Conservation (phyloP, 2,329 filamentous ascomycete species). For the Pseudopithomyces maydicus region DNA sequence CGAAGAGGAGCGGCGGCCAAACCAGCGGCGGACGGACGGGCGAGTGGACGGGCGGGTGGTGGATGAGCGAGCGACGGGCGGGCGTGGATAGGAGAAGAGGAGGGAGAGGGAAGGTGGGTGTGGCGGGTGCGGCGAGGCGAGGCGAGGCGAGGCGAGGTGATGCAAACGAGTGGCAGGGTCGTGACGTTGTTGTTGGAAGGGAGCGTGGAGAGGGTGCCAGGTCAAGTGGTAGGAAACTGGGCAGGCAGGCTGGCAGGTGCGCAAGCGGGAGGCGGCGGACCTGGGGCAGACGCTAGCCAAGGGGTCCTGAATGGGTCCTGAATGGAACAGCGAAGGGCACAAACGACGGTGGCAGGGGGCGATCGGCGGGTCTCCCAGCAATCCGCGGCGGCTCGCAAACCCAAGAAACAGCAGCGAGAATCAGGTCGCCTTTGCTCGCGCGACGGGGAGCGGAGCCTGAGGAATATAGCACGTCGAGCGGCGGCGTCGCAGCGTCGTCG, state of each 20-base stretch:
- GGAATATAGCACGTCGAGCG: constrained; percentile 19
- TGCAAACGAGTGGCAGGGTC: constrained; percentile 32
- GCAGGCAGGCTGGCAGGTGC: constrained; percentile 39
- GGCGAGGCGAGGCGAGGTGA: neutral
- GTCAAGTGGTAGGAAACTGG: constrained; percentile 32
- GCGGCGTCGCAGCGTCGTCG: constrained; percentile 10
- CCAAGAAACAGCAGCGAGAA: neutral
- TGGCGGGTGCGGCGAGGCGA: constrained; percentile 10
- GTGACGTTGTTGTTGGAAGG: constrained; percentile 19
- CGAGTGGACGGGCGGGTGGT: neutral
- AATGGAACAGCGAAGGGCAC: constrained; percentile 6
- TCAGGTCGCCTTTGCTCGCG: neutral
- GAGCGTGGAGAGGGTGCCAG: constrained; percentile 12
- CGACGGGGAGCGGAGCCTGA: constrained; percentile 27
- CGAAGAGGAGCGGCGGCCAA: constrained; percentile 33
- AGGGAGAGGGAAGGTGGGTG: constrained; percentile 10
- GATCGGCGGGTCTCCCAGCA: constrained; percentile 34
- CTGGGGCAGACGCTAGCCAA: constrained; percentile 21
- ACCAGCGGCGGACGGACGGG: constrained; percentile 36
- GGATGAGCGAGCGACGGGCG: constrained; percentile 12
- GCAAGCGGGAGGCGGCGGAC: constrained; percentile 31
- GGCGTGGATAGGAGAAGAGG: constrained; percentile 7
- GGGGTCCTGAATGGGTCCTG: too few relatives aligned
- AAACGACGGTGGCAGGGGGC: constrained; percentile 38
- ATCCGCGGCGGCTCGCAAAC: constrained; percentile 7